Conservation (phyloP, 805 yeast genomes). For the Sugiyamaella chiloensis region DNA sequence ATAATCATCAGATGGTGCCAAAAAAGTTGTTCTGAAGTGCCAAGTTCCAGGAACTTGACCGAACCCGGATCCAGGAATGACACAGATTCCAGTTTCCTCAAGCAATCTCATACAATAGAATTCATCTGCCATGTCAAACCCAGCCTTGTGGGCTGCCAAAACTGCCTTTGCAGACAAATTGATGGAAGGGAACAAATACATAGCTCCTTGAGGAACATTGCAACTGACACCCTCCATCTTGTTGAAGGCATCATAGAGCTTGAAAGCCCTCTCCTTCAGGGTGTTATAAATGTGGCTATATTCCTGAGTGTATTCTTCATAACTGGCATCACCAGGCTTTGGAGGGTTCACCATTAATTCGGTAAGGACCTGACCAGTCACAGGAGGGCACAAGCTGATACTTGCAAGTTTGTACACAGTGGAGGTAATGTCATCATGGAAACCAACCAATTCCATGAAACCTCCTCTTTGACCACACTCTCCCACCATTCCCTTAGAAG, state of each 20-base stretch:
- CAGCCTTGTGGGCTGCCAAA: slow-evolving; percentile 53
- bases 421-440: slow-evolving; percentile 63
- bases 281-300: slow-evolving; percentile 57
- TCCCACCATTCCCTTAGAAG: slow-evolving; percentile 95
- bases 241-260: slow-evolving; percentile 66
- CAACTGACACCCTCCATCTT: slow-evolving; percentile 80
- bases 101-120: slow-evolving; percentile 81
- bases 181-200: slow-evolving; percentile 90
- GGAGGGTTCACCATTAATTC: slow-evolving; percentile 97
- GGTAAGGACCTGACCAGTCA: slow-evolving; percentile 88
- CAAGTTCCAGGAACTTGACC: slow-evolving; percentile 88
- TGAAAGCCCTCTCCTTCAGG: slow-evolving; percentile 59
- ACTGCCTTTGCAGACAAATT: slow-evolving; percentile 62
- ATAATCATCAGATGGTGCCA: slow-evolving; percentile 94
- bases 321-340: slow-evolving; percentile 67
- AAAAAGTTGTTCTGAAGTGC: slow-evolving; percentile 93
- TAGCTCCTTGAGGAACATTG: slow-evolving; percentile 93
- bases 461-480: slow-evolving; percentile 99
- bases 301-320: slow-evolving; percentile 62
- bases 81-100: slow-evolving; percentile 90
- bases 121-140: slow-evolving; percentile 70
- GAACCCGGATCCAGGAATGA: slow-evolving; percentile 96
- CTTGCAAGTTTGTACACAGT: slow-evolving; percentile 82
- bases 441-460: slow-evolving; percentile 90
- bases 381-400: slow-evolving; percentile 90